phyloP scores from a whole-genome alignment of 768 basidiomycete genomes.

The Mycena floridula region DNA sequence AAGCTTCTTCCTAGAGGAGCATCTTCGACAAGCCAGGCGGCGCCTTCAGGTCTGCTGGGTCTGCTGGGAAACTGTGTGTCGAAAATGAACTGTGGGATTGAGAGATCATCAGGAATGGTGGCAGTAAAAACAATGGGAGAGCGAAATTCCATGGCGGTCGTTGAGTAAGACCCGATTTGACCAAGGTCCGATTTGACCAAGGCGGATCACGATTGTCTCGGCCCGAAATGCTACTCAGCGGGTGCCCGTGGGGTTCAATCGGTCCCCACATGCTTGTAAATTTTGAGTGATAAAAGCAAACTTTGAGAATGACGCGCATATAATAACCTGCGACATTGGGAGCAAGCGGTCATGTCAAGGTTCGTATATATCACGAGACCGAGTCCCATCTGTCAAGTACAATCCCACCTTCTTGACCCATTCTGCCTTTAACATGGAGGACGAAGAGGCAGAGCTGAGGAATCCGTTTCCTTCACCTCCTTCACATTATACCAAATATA shows the following conservation, averaged over 20 bases:
- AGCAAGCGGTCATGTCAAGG: no score
- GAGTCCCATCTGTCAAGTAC: no score
- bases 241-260: no score
- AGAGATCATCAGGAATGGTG: conserved; percentile 54
- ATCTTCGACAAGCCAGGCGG: conserved; percentile 60
- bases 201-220: no score
- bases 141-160: conserved; percentile 31
- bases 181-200: not conserved
- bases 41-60: conserved; percentile 36
- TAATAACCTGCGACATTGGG: no score
- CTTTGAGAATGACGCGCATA: no score
- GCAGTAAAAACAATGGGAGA: conserved; percentile 17
- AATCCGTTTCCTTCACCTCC: conserved; percentile 91
- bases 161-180: conserved; percentile 11
- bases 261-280: no score
- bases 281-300: no score
- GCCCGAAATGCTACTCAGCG: no score
- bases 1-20: conserved; percentile 37
- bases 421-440: no score
- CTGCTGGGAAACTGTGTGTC: conserved; percentile 33
- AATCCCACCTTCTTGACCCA: no score
- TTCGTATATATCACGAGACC: no score
- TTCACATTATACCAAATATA: conserved; percentile 76
- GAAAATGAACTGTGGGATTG: conserved; percentile 63
- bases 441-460: conserved; percentile 70